Base-by-base conservation (phyloP, 1,139 yeast species). In the Petasospora rhodanensis region DNA sequence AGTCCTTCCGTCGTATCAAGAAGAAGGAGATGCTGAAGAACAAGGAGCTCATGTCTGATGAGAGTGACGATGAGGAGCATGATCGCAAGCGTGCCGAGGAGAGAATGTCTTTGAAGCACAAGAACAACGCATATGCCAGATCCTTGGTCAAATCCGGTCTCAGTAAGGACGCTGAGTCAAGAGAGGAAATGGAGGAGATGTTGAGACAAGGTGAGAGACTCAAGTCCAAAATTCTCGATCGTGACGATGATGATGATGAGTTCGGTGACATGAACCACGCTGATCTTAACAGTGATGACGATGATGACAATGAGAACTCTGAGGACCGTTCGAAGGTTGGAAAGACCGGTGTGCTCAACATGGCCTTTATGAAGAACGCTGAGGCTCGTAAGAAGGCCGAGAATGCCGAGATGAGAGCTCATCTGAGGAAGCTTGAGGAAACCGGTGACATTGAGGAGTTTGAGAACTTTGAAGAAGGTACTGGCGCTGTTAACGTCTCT, bases 311-410 rank as follows among this genome's bases (percentile, higher is more conserved):
- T 3, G 57, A 47, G 10, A 66, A 58, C 8, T 55, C 52, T 11
- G 56, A 51, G 17, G 46, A 46, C 10, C 63, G 68, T 29, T 59
- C 64, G 31, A 62, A 64, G 18, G 58, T 82, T 15, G 93, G 94
- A 14, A 87, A 87, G 56, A 60, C 68, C 12, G 96, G 97, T 40
- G 80, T 91, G 18, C 62, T 89, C 65, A 82, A 78, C 29, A 91
- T 91, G 97, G 94, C 87, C 46, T 91, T 91, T 57, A 87, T 89
- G 96, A 79, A 73, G 47, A 82, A 80, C 43, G 96, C 96, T 3
- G 91, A 80, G 45, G 79, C 76, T 31, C 71, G 76, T 50, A 70
- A 73, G 44, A 71, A 63, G 38, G 67, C 68, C 39, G 73, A 68
- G 28, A 83, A 82, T 54, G 59, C 67, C 35, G 66, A 68, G 43